Conservation (phyloP, 106 monocot genomes). For the Iris macrosiphon region DNA sequence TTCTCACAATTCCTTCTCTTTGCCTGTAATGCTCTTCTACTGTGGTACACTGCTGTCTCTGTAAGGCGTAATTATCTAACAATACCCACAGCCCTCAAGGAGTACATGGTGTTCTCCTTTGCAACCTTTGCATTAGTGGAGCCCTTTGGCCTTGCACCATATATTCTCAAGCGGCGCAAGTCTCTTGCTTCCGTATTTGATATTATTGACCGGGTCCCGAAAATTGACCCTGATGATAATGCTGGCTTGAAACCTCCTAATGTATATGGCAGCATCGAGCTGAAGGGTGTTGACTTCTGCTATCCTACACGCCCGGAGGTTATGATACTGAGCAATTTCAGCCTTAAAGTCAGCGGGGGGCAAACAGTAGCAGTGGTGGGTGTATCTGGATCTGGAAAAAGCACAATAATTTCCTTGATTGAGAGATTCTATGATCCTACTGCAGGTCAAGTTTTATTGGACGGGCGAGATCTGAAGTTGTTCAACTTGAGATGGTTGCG, state of each 20-base stretch:
- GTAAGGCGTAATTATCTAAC: conserved; percentile 34
- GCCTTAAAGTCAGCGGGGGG: conserved; percentile 75
- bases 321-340: conserved; percentile 81
- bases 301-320: conserved; percentile 70
- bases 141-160: conserved; percentile 94
- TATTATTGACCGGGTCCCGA: conserved; percentile 79
- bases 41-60: conserved; percentile 71
- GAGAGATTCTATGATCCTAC: conserved; percentile 92
- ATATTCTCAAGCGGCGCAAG: conserved; percentile 74
- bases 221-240: conserved; percentile 86
- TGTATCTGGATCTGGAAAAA: conserved; percentile 90
- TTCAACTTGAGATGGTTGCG: conserved; percentile 88
- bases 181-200: conserved; percentile 81
- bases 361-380: conserved; percentile 91
- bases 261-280: conserved; percentile 83
- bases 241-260: conserved; percentile 76
- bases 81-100: conserved; percentile 57
- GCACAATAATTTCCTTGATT: conserved; percentile 84
- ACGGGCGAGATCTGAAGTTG: conserved; percentile 72
- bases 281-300: conserved; percentile 72
- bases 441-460: conserved; percentile 67
- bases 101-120: conserved; percentile 87
- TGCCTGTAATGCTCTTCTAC: conserved; percentile 83
- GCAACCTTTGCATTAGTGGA: conserved; percentile 92
- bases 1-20: conserved; percentile 92